Evolutionary conservation across 352 stramenopile genomes (phyloP), one percentile per base, ranked within the genome.

Genomic region (Globisporangium uncinulatum): DNA sequence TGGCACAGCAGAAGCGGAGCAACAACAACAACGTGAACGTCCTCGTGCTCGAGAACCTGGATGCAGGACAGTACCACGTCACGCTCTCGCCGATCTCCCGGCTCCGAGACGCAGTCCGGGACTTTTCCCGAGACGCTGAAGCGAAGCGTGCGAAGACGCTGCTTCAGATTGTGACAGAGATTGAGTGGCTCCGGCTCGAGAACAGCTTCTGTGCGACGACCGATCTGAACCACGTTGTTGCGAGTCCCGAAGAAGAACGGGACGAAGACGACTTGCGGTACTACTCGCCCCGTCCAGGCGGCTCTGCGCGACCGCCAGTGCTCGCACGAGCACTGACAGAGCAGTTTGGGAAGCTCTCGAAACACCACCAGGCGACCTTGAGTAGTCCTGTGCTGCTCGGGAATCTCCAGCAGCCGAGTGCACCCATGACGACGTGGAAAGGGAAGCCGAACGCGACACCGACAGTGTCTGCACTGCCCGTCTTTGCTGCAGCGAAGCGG

Each of bases 11-110:
- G 56, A 92, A 92, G 59, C 79, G 83, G 54, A 92, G 79, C 65
- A 94, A 91, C 57, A 82, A 83, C 56, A 83, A 89, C 55, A 71
- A 73, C 11, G 70, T 94, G 21, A 89, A 79, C 17, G 70, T 89
- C 42, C 65, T 94, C 3, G 76, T 83, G 48, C 68, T 94, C 14
- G 84, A 94, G 46, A 91, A 91, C 58, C 90, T 94, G 84, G 84
- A 92, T 45, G 82, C 82, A n/a, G 82, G 82, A 42, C 76, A 90
- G 45, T 92, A 92, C 65, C 77, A 87, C 68, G 80, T 92, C 62
- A 92, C 82, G n/a, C 62, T 92, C 4, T 92, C 82, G 10, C 82
- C 82, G 9, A 89, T 92, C 50, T 83, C 81, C 8, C 60, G 82
- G 4, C 54, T 92, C 36, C 74, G 82, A 4, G 76, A 92, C 52